These are phyloP conservation scores for Claviceps sorghi DNA, from an alignment of 2,329 filamentous ascomycete species.

Conservation along the genomic window DNA sequence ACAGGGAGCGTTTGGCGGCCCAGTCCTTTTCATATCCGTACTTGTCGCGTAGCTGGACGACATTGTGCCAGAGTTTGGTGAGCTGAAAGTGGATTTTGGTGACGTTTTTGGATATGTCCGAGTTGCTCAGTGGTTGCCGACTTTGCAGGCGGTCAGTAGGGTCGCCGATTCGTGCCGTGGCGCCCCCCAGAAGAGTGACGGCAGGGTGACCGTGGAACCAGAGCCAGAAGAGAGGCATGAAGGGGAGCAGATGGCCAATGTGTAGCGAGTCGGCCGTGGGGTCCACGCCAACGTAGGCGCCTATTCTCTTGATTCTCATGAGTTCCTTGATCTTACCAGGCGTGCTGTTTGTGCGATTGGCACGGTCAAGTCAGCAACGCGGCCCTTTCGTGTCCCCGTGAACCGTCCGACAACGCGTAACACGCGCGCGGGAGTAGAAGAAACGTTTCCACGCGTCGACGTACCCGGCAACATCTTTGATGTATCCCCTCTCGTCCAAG, in stretches of 20 bases:
- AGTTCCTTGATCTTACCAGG: slow-evolving; percentile 43
- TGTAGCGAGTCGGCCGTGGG: slow-evolving; percentile 69
- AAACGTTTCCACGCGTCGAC: slow-evolving; percentile 9
- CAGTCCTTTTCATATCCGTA: slow-evolving; percentile 50
- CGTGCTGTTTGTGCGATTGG: slow-evolving; percentile 18
- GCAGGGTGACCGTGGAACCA: slow-evolving; percentile 60
- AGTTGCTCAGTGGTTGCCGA: slow-evolving; percentile 37
- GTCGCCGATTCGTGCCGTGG: slow-evolving; percentile 66
- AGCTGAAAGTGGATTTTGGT: slow-evolving; percentile 56
- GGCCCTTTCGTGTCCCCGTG: background rate
- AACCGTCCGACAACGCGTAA: slow-evolving; percentile 9
- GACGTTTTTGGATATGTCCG: slow-evolving; percentile 47
- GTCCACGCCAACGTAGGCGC: slow-evolving; percentile 69
- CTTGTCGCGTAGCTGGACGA: slow-evolving; percentile 48
- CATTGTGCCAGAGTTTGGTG: slow-evolving; percentile 58
- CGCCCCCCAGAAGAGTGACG: slow-evolving; percentile 55
- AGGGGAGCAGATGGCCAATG: slow-evolving; percentile 62
- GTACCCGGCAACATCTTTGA: slow-evolving; percentile 64
- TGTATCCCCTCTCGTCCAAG: slow-evolving; percentile 55
- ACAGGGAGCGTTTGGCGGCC: slow-evolving; percentile 51
- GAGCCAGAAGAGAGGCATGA: slow-evolving; percentile 78
- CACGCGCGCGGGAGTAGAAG: background rate
- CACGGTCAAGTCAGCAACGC: slow-evolving; percentile 1
- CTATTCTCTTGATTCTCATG: slow-evolving; percentile 50
- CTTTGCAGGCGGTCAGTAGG: slow-evolving; percentile 55